phyloP scores from a whole-genome alignment of 495 filamentous ascomycete genomes.

The Pseudevernia furfuracea region DNA sequence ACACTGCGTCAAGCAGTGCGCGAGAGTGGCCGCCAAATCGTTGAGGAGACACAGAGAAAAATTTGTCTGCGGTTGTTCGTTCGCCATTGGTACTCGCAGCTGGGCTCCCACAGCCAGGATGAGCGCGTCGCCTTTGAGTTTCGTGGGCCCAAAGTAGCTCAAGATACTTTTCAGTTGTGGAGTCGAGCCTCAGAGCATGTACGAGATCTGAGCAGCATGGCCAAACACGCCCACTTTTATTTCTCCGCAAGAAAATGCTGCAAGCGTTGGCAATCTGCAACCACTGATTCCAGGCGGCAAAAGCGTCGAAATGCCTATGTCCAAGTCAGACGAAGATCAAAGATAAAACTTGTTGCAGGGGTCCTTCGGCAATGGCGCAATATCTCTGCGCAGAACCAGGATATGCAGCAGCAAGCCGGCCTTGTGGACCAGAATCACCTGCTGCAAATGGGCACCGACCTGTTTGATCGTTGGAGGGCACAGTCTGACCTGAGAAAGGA shows the following conservation, averaged over 20 bases:
- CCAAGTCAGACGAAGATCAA: constrained; percentile 47
- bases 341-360: constrained; percentile 48
- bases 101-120: constrained; percentile 38
- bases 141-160: constrained; percentile 42
- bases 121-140: constrained; percentile 48
- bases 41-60: constrained; percentile 32
- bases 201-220: constrained; percentile 44
- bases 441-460: constrained; percentile 43
- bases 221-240: constrained; percentile 52
- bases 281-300: constrained; percentile 42
- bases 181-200: constrained; percentile 39
- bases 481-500: constrained; percentile 34
- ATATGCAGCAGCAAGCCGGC: constrained; percentile 17
- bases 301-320: constrained; percentile 55
- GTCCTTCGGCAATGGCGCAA: constrained; percentile 41
- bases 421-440: constrained; percentile 16
- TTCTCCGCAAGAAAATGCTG: constrained; percentile 47
- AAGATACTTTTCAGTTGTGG: constrained; percentile 45
- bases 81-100: constrained; percentile 37
- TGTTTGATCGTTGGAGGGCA: constrained; percentile 41
- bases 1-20: constrained; percentile 34
- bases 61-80: constrained; percentile 36
- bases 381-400: constrained; percentile 31
- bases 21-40: constrained; percentile 29
- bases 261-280: constrained; percentile 49